Evolutionary conservation across 2,329 filamentous ascomycete genomes (phyloP).

Genomic region (Beauveria bassiana): DNA sequence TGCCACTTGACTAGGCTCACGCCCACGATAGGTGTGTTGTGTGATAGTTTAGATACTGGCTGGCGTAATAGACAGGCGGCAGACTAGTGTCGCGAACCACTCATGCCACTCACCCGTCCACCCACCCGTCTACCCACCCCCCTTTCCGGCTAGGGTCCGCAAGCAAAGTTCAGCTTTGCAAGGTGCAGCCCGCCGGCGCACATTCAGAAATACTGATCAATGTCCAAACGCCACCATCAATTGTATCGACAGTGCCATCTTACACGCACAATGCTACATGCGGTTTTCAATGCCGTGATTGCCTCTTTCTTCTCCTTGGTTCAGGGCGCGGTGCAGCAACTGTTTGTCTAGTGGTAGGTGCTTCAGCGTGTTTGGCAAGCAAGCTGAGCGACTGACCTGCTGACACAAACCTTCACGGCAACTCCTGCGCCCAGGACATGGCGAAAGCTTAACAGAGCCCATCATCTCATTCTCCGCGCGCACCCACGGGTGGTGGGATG

Average conservation of each 20-base stretch:
- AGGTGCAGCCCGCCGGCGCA: background rate
- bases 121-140: background rate
- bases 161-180: constrained; percentile 7
- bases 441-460: background rate
- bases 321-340: background rate
- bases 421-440: background rate
- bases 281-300: background rate
- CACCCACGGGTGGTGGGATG: background rate
- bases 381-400: constrained; percentile 4
- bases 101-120: no score
- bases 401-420: background rate
- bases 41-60: background rate
- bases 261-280: background rate
- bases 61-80: background rate
- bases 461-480: background rate
- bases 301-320: background rate
- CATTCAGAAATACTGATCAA: background rate
- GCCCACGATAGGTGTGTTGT: background rate
- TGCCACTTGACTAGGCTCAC: background rate
- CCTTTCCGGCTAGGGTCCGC: constrained; percentile 1
- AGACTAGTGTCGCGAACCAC: background rate
- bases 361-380: constrained; percentile 7
- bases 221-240: constrained; percentile 2
- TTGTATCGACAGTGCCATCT: background rate
- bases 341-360: constrained; percentile 6